Evolutionary conservation across 106 monocot genomes (phyloP).

Genomic region (Allium fistulosum): DNA sequence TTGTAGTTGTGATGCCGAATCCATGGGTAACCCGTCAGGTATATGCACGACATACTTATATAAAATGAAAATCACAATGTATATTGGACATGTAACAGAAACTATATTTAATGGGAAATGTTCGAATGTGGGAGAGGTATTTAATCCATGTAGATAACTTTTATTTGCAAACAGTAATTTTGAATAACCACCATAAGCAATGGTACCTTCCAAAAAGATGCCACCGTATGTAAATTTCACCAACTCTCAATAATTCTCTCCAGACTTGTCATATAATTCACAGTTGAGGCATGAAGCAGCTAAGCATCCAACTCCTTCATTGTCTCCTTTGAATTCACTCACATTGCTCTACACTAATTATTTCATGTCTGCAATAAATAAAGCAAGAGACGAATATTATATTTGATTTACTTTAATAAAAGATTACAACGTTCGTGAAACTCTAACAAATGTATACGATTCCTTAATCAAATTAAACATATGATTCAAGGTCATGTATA

Average conservation of each 20-base stretch:
- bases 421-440: no score
- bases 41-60: conserved; percentile 10
- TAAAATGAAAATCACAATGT: neutral
- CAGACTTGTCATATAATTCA: conserved; percentile 50
- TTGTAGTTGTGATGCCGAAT: conserved; percentile 15
- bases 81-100: no score
- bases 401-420: no score
- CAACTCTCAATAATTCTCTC: conserved; percentile 85
- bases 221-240: conserved; percentile 75
- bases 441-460: no score
- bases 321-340: conserved; percentile 66
- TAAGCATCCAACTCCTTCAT: conserved; percentile 67
- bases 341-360: conserved; percentile 55
- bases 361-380: conserved; percentile 56
- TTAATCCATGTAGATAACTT: conserved; percentile 11
- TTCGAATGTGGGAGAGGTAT: no score
- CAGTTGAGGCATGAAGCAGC: conserved; percentile 72
- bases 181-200: conserved; percentile 87
- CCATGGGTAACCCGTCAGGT: conserved; percentile 12
- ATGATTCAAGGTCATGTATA: no score
- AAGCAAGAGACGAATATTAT: no score
- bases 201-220: conserved; percentile 84
- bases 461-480: no score
- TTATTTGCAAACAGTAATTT: conserved; percentile 60
- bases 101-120: no score